phyloP scores from a whole-genome alignment of 306 rosid genomes.

The Styphnolobium japonicum region DNA sequence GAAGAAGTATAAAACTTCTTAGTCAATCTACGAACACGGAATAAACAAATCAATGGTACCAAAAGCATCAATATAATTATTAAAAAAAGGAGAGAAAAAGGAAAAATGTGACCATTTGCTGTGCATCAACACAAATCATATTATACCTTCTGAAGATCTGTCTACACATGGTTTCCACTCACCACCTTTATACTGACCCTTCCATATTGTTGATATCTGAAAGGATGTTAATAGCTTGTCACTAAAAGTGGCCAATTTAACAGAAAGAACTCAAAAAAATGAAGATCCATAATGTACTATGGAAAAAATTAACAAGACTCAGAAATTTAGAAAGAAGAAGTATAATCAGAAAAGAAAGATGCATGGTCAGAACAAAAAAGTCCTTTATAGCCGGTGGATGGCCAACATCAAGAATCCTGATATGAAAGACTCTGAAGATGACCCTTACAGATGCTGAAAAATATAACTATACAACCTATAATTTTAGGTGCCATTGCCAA shows the following conservation, averaged over 20 bases:
- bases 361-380: not conserved
- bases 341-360: not conserved
- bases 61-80: constrained; percentile 13
- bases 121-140: not conserved
- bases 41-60: not conserved
- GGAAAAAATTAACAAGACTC: not conserved
- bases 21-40: not conserved
- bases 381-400: not conserved
- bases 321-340: not conserved
- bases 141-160: constrained; percentile 60
- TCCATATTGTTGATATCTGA: constrained; percentile 84
- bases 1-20: not conserved
- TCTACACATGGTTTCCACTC: constrained; percentile 71
- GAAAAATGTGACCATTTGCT: not conserved
- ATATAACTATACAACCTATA: not conserved
- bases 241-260: constrained; percentile 18
- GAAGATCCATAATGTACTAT: not conserved
- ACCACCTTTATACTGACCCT: constrained; percentile 47
- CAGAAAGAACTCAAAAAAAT: not conserved
- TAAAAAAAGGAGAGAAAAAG: not conserved
- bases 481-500: not conserved
- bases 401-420: not conserved
- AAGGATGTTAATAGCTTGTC: constrained; percentile 18
- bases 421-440: not conserved
- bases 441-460: not conserved